A percentile compares a stretch with the other conserved stretches of the same genome.
Conservation (phyloP, 306 rosid species). For the Quercus aquifolioides region DNA sequence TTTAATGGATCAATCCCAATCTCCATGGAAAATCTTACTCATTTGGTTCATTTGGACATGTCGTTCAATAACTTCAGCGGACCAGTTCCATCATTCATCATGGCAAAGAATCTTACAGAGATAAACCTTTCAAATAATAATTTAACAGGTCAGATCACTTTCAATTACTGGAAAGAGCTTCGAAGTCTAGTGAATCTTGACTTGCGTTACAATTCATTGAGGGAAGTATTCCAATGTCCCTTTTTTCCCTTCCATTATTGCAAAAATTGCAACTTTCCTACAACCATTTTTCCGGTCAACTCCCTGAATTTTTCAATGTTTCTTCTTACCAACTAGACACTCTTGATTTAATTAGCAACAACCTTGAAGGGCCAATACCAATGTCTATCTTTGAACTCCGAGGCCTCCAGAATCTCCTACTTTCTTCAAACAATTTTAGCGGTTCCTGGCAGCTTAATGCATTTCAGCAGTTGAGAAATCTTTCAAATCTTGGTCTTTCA, state of each 20-base stretch:
- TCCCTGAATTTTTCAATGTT: slow-evolving; percentile 6
- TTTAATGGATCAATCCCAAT: slow-evolving; percentile 31
- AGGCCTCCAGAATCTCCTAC: not conserved
- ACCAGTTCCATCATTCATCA: slow-evolving; percentile 34
- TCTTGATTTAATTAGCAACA: slow-evolving; percentile 1
- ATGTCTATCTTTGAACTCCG: not conserved
- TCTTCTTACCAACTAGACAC: not conserved
- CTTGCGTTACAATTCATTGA: slow-evolving; percentile 14
- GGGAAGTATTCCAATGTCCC: slow-evolving; percentile 29
- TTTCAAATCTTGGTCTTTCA: not conserved
- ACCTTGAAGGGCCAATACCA: slow-evolving; percentile 1
- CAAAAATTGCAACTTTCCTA: slow-evolving; percentile 1
- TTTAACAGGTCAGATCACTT: slow-evolving; percentile 8
- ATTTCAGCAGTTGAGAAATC: not conserved
- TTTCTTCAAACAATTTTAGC: slow-evolving; percentile 13
- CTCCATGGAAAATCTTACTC: slow-evolving; percentile 24
- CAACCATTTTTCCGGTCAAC: slow-evolving; percentile 24
- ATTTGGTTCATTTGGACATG: slow-evolving; percentile 28
- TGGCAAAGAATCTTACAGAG: slow-evolving; percentile 19
- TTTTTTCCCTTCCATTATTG: slow-evolving; percentile 23
- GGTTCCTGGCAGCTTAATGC: not conserved
- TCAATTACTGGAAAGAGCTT: slow-evolving; percentile 17
- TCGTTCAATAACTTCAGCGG: slow-evolving; percentile 32
- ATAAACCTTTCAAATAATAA: slow-evolving; percentile 21
- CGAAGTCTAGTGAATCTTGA: slow-evolving; percentile 3